A percentile compares a stretch with the other conserved stretches of the same genome.
Conservation (phyloP, 1,284 basidiomycete genomes). For the Leccinum solheimii region DNA sequence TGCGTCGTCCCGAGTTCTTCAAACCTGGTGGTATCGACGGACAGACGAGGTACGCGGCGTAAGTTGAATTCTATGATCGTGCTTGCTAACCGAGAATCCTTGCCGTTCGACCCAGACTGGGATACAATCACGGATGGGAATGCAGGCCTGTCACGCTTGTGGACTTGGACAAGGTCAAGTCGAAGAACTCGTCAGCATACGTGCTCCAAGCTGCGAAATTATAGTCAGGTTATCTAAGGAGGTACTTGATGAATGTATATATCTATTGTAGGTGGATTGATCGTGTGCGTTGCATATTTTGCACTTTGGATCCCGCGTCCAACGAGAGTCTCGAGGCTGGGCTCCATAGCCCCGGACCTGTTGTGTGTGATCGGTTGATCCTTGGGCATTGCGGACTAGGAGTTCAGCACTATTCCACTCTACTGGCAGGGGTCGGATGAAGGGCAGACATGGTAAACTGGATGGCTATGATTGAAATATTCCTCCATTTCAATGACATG, state of each 20-base stretch:
- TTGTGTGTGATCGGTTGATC: background rate
- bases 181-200: constrained; percentile 52
- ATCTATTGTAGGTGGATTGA: background rate
- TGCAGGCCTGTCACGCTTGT: constrained; percentile 58
- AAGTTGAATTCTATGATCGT: background rate
- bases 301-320: background rate
- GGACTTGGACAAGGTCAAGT: constrained; percentile 76
- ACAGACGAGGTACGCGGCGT: constrained; percentile 50
- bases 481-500: too few species aligned
- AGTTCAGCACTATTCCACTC: background rate
- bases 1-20: constrained; percentile 75
- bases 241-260: too few species aligned
- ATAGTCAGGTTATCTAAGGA: background rate
- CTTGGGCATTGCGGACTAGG: background rate
- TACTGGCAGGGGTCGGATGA: too few species aligned
- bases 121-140: constrained; percentile 78
- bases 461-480: too few species aligned
- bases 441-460: too few species aligned
- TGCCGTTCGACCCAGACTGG: constrained; percentile 48
- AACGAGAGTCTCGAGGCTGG: background rate
- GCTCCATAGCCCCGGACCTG: background rate
- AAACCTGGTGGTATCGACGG: constrained; percentile 63
- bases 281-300: background rate
- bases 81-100: background rate
- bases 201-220: constrained; percentile 29